phyloP scores from a whole-genome alignment of 768 basidiomycete species.

The Suillus alpinus region DNA sequence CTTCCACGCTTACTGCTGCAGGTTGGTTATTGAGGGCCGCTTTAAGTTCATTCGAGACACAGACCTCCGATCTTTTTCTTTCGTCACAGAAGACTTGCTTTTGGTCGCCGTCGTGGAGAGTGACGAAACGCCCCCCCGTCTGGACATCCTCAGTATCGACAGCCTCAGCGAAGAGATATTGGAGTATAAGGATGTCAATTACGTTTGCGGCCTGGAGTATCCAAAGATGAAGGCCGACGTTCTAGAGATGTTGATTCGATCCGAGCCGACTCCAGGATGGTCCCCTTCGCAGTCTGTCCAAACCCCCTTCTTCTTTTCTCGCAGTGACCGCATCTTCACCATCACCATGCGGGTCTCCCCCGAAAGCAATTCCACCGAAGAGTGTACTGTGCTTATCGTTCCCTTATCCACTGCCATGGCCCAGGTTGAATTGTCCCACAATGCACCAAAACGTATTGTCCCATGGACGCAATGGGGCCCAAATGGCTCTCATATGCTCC shows the following conservation, averaged over 20 bases:
- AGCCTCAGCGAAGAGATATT: constrained; percentile 2
- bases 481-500: constrained; percentile 25
- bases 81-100: constrained; percentile 31
- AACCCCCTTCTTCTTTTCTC: constrained; percentile 22
- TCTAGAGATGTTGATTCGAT: constrained; percentile 27
- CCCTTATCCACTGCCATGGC: constrained; percentile 29
- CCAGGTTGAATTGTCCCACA: constrained; percentile 17
- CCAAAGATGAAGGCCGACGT: constrained; percentile 17
- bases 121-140: constrained; percentile 2
- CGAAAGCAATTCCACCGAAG: constrained; percentile 1
- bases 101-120: constrained; percentile 17
- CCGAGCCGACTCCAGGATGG: constrained; percentile 32
- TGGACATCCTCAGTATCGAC: constrained; percentile 21
- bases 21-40: not conserved
- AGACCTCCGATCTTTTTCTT: constrained; percentile 32
- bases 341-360: constrained; percentile 20
- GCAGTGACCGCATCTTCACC: constrained; percentile 31
- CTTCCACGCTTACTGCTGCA: not conserved
- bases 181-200: constrained; percentile 15
- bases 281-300: constrained; percentile 7
- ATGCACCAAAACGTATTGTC: constrained; percentile 10
- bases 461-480: constrained; percentile 35
- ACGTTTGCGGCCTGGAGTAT: constrained; percentile 25
- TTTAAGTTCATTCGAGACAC: constrained; percentile 18
- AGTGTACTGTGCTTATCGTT: constrained; percentile 25